Conservation (phyloP, 2,329 filamentous ascomycete species). For the Chaetomiaceae sp. region DNA sequence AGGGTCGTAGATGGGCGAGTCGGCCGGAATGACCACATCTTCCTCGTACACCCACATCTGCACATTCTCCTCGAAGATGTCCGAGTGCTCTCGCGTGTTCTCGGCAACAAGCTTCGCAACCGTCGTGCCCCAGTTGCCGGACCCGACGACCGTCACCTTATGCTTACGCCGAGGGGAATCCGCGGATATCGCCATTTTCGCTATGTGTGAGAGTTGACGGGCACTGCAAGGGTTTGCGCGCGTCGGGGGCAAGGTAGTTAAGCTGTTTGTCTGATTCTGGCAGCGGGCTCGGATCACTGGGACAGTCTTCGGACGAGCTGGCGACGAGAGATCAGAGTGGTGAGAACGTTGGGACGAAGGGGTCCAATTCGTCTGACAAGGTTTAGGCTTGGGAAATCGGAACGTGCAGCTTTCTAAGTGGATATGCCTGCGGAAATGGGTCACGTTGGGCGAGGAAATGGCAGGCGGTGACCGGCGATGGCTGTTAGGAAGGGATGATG, state of each 20-base stretch:
- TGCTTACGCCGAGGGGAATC: slow-evolving; percentile 65
- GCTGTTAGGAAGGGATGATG: slow-evolving; percentile 6
- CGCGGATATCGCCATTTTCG: slow-evolving; percentile 27
- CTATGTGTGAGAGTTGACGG: slow-evolving; percentile 11
- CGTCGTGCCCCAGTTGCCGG: slow-evolving; percentile 97
- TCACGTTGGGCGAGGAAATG: slow-evolving; percentile 19
- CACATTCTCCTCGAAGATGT: slow-evolving; percentile 81
- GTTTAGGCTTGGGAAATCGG: slow-evolving; percentile 10
- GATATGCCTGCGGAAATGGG: slow-evolving; percentile 18
- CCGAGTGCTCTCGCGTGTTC: slow-evolving; percentile 72
- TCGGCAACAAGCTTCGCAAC: slow-evolving; percentile 97
- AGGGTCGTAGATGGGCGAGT: slow-evolving; percentile 68
- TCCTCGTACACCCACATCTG: slow-evolving; percentile 99
- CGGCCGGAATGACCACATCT: slow-evolving; percentile 67
- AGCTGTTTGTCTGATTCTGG: not conserved
- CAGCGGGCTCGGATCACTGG: not conserved
- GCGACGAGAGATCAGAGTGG: not conserved
- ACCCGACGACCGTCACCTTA: slow-evolving; percentile 91
- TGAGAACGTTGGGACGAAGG: slow-evolving; percentile 14
- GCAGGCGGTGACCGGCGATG: slow-evolving; percentile 18
- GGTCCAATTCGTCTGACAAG: slow-evolving; percentile 8
- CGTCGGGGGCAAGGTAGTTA: not conserved
- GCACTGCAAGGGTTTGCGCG: not conserved
- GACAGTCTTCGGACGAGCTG: slow-evolving; percentile 3
- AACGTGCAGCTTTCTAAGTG: slow-evolving; percentile 20